Base-by-base conservation (phyloP, 2,329 filamentous ascomycete species). In the Fusarium humuli region DNA sequence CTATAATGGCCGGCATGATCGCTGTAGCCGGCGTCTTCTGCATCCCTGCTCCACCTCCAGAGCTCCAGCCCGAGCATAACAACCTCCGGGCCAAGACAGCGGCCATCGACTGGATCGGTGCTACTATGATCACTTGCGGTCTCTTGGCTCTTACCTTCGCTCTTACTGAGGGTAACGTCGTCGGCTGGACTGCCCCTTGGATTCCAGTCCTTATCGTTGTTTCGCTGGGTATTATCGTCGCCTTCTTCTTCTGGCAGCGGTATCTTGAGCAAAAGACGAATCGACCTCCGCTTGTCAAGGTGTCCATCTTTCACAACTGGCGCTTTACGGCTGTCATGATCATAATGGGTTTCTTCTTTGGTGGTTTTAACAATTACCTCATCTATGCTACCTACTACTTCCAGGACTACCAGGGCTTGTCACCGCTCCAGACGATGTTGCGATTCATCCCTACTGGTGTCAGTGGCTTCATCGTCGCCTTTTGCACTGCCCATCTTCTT, bases 381-480 rank as follows among this genome's bases (percentile, higher is more conserved):
- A 83, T 92, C 65, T 91, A 86, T 72, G 86, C 89, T 2, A 93
- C 91, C 7, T 92, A 90, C 78, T 91, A 88, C 78, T 92, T 88
- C 78, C 91, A 93, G 77, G 85, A 90, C 68, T 92, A 87, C 75
- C 89, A 90, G 71, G 86, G 84, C 1, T 82, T 89, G 3, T 84
- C 83, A 1, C 82, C 89, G 1, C 81, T 92, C n/a, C 86, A 91
- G 68, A 92, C 90, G 0, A 91, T 90, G 14, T 76, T 92, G 11
- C 88, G 90, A 5, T 93, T 92, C 76, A 82, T 93, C 11, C 90
- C 91, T 0, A 90, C 87, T 0, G 90, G 90, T 12, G 81, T 90
- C 0, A 82, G 82, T 10, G 90, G 91, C 9, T 77, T 88, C 7
- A 68, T 88, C n/a, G 86, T 87, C 2, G 87, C 87, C 12, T 80